Evolutionary conservation across 768 basidiomycete genomes (phyloP), one percentile per base, ranked within the genome.

Genomic region (Tylopilus cervinicoccineus): DNA sequence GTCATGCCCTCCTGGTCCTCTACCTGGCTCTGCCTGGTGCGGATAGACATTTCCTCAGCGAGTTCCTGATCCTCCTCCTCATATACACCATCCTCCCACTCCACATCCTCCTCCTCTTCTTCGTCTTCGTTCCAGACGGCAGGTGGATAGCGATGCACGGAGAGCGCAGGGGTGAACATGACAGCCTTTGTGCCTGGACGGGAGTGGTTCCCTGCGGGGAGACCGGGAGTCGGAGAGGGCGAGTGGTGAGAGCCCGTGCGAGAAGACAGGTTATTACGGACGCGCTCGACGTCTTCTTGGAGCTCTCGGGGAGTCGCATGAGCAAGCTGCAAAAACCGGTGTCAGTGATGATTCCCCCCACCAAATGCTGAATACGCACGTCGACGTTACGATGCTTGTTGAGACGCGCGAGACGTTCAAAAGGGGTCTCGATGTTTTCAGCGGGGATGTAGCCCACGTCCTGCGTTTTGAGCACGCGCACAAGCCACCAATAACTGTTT

Each of bases 401-500:
- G 47, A 98, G 76, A 48, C 96, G 75, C 0, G 96, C 96, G 6
- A 98, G 79, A 29, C 96, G 80, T 64, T 99, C 96, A 59, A 93
- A 96, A 0, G 96, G 96, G 0, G 96, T 99, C 67, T 99, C 96
- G 56, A 99, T 97, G 66, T 97, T 98, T 71, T 99, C 96, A 0
- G 96, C 96, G 16, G 96, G 96, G 42, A 99, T 98, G 67, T 99
- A 99, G 0, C 96, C 96, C 14, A 99, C 92, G 61, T 96, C 93
- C 68, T 97, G 93, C 8, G 95, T 97, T 73, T 97, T 98, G 54
- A 99, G 83, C 9, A 99, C 96, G 39, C 93, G 83, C 8, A 99
- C 95, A 42, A 98, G 88, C 96, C 96, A 98, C 96, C 96, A 98
- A 72, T 99, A 99, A 69, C 90, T 92, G 69, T 99, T 98, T 48